A percentile compares a stretch with the other conserved stretches of the same genome.
These are phyloP conservation scores for Leptodermis oblonga DNA, from an alignment of 257 asterid species.

Conservation along the genomic window DNA sequence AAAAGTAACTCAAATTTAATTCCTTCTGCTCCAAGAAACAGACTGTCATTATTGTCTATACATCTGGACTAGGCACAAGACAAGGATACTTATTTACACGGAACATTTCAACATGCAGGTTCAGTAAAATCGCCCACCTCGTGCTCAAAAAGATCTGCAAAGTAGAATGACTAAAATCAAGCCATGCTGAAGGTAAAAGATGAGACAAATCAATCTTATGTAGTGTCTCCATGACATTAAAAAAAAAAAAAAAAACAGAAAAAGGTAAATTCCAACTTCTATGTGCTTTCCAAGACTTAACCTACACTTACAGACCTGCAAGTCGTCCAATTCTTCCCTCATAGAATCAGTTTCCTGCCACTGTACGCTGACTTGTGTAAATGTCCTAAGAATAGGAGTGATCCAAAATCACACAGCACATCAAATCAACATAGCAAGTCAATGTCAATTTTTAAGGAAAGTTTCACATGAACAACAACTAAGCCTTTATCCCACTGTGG, in stretches of 20 bases:
- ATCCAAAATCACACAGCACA: slow-evolving; percentile 12
- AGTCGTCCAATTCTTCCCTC: slow-evolving; percentile 98
- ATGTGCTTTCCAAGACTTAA: slow-evolving; percentile 12
- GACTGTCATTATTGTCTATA: background rate
- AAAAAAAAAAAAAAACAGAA: background rate
- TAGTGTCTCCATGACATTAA: slow-evolving; percentile 1
- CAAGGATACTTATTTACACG: slow-evolving; percentile 98
- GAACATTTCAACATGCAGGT: slow-evolving; percentile 98
- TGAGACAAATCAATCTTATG: slow-evolving; percentile 11
- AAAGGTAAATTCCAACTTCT: background rate
- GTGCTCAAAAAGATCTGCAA: slow-evolving; percentile 94
- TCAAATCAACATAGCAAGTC: background rate
- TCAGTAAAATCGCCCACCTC: slow-evolving; percentile 93
- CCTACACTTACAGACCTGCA: slow-evolving; percentile 52
- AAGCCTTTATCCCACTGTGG: too few relatives aligned
- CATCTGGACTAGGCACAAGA: slow-evolving; percentile 9
- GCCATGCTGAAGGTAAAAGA: background rate
- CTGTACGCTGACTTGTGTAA: slow-evolving; percentile 98
- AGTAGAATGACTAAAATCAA: slow-evolving; percentile 21
- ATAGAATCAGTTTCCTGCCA: slow-evolving; percentile 99
- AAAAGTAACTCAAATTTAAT: background rate
- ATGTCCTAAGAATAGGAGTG: slow-evolving; percentile 60
- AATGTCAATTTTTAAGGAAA: background rate
- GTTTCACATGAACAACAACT: background rate
- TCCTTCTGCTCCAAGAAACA: background rate